phyloP scores from a whole-genome alignment of 352 stramenopile genomes.

The Phytopythium litorale region DNA sequence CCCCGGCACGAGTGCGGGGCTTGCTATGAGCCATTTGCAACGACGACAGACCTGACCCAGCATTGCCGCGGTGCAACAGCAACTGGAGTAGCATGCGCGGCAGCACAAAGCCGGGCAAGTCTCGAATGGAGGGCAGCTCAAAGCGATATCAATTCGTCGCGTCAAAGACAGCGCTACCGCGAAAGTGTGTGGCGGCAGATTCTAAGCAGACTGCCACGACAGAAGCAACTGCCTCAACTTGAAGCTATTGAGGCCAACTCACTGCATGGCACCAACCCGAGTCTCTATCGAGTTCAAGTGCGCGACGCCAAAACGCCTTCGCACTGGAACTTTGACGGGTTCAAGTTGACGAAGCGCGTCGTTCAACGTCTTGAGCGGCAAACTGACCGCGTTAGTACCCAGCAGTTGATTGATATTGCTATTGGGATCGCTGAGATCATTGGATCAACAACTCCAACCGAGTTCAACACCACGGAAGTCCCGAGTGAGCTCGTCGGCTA shows the following conservation, averaged over 20 bases:
- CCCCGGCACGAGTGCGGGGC: neutral
- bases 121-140: neutral
- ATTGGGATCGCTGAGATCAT: neutral
- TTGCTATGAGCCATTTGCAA: slow-evolving; percentile 6
- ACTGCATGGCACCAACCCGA: neutral
- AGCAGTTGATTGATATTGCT: neutral
- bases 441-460: neutral
- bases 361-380: neutral
- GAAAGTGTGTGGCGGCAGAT: neutral
- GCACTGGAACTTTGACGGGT: neutral
- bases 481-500: neutral
- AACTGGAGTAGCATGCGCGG: neutral
- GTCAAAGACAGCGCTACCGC: neutral
- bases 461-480: neutral
- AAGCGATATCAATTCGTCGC: neutral
- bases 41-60: neutral
- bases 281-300: neutral
- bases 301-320: neutral
- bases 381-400: neutral
- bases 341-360: neutral
- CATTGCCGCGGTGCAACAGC: neutral
- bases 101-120: neutral
- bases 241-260: neutral
- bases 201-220: neutral
- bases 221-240: neutral